Evolutionary conservation across 257 asterid genomes (phyloP).

Genomic region (Petrea volubilis): DNA sequence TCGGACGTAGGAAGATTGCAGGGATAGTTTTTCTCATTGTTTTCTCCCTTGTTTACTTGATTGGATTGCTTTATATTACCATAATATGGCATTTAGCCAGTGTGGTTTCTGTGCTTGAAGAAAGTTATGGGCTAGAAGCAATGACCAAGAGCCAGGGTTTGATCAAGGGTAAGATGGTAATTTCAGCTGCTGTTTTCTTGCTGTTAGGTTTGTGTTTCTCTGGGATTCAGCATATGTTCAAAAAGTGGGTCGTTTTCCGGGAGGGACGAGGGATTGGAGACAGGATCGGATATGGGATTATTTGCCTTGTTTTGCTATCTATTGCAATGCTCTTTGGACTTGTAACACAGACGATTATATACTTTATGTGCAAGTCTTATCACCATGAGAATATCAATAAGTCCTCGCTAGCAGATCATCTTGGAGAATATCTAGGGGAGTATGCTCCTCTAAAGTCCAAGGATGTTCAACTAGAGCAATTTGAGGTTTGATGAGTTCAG

Average conservation of each 20-base stretch:
- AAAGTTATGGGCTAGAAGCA: conserved; percentile 59
- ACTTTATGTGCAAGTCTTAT: conserved; percentile 71
- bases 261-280: conserved; percentile 18
- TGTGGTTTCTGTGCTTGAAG: conserved; percentile 77
- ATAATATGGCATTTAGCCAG: conserved; percentile 77
- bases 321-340: conserved; percentile 47
- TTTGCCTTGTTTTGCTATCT: conserved; percentile 35
- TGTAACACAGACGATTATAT: no score
- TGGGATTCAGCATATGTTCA: conserved; percentile 48
- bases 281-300: conserved; percentile 42
- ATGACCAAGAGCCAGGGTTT: conserved; percentile 65
- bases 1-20: conserved; percentile 10
- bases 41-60: conserved; percentile 22
- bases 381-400: conserved; percentile 81
- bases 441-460: conserved; percentile 69
- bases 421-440: conserved; percentile 76
- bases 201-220: conserved; percentile 34
- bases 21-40: conserved; percentile 3
- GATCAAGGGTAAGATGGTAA: conserved; percentile 61
- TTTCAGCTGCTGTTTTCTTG: conserved; percentile 44
- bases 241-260: conserved; percentile 40
- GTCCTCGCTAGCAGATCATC: conserved; percentile 70
- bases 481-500: conserved; percentile 35
- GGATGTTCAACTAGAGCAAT: conserved; percentile 66
- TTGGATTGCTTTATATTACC: conserved; percentile 61